Evolutionary conservation across 805 yeast genomes (phyloP).

Genomic region (Isabelozyma pseudorhagii): DNA sequence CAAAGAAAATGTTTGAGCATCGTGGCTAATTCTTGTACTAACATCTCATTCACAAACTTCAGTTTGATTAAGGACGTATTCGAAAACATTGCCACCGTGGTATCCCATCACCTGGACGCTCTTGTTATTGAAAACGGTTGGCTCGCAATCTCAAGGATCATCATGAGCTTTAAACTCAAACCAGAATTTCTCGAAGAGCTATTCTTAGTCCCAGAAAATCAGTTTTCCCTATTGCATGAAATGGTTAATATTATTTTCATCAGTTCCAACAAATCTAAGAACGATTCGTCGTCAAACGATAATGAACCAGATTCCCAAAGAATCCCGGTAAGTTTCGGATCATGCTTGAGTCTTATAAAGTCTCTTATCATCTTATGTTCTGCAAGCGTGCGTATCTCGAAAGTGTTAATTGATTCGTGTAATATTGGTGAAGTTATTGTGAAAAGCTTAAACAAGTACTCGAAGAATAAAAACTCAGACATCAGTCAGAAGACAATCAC

Average conservation of each 20-base stretch:
- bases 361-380: slow-evolving; percentile 45
- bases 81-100: slow-evolving; percentile 56
- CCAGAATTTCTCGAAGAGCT: slow-evolving; percentile 47
- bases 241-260: slow-evolving; percentile 18
- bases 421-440: slow-evolving; percentile 47
- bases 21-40: slow-evolving; percentile 65
- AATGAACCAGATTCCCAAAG: slow-evolving; percentile 4
- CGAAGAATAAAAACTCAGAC: slow-evolving; percentile 21
- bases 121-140: slow-evolving; percentile 62
- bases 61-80: slow-evolving; percentile 53
- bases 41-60: slow-evolving; percentile 43
- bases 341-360: slow-evolving; percentile 39
- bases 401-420: slow-evolving; percentile 44
- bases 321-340: slow-evolving; percentile 27
- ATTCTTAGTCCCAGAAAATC: slow-evolving; percentile 14
- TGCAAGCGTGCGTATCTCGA: slow-evolving; percentile 40
- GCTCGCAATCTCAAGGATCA: slow-evolving; percentile 57
- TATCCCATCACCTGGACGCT: slow-evolving; percentile 53
- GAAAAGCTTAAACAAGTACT: slow-evolving; percentile 50
- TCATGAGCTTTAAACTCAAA: slow-evolving; percentile 45
- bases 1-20: slow-evolving; percentile 78
- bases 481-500: slow-evolving; percentile 1
- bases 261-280: slow-evolving; percentile 22
- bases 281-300: slow-evolving; percentile 7
- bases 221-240: slow-evolving; percentile 15